Conservation (phyloP, 257 asterid species). For the Salvia hispanica region DNA sequence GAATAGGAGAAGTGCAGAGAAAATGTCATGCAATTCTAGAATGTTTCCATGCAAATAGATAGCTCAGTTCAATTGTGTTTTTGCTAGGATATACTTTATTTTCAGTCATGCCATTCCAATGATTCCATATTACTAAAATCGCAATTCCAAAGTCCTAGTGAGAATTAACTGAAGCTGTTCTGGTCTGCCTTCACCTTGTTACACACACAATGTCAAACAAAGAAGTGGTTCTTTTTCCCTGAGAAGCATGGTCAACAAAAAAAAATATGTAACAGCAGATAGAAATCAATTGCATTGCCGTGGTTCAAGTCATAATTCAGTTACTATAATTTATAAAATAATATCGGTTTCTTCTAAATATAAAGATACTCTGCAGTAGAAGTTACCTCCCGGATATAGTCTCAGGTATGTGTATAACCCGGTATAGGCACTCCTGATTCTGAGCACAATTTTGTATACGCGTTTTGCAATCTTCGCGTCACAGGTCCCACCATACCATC, state of each 20-base stretch:
- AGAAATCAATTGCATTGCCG: too few species aligned
- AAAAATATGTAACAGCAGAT: too few species aligned
- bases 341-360: too few species aligned
- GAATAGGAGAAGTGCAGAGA: too few species aligned
- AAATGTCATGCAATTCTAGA: too few species aligned
- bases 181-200: background rate
- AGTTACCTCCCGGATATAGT: conserved; percentile 15
- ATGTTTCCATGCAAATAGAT: background rate
- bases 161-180: conserved; percentile 10
- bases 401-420: conserved; percentile 49
- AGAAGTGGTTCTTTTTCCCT: too few species aligned
- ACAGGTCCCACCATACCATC: conserved; percentile 82
- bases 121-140: background rate
- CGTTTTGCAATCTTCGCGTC: conserved; percentile 69
- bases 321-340: too few species aligned
- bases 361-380: too few species aligned
- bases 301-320: too few species aligned
- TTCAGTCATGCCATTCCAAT: background rate
- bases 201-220: background rate
- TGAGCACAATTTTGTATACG: conserved; percentile 51
- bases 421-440: conserved; percentile 86
- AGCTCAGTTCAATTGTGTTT: background rate
- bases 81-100: background rate
- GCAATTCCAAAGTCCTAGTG: background rate
- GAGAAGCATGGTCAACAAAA: too few species aligned